Evolutionary conservation across 1,284 basidiomycete genomes (phyloP), one percentile per base, ranked within the genome.

Genomic region (Puccinia novopanici): DNA sequence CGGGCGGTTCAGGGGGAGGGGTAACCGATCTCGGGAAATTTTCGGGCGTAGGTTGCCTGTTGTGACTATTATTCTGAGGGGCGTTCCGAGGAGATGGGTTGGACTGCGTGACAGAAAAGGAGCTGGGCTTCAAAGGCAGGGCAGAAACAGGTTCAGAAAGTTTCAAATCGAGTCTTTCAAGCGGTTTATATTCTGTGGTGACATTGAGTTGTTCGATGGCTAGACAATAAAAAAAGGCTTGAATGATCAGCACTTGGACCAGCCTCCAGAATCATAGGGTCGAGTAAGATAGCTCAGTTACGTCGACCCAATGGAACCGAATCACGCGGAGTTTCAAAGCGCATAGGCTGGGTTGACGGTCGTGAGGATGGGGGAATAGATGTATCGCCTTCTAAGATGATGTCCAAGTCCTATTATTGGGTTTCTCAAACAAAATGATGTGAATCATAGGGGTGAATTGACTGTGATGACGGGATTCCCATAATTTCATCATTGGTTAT

Each of bases 371-470:
- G 68, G 15, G 59, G 24, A 30, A 71, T 54, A 0, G 67, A 70
- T 13, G 65, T 70, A 57, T 79, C 76, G 40, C 76, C 76, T 63
- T 79, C 76, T 48, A 79, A 50, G 27, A 79, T 79, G 68, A 79
- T 79, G 42, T 79, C 65, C 42, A 79, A 70, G 70, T 79, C 76
- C 76, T 79, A 48, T 12, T 6, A 57, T 34, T 57, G 9, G 48
- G 30, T 45, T 72, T n/a, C 17, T 17, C 70, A 15, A 55, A 72
- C 9, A 54, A 72, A 50, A 55, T 27, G 10, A 27, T 12, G 13
- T 72, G 45, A 55, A n/a, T 50, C 24, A 12, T 19, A 34, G 48
- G 17, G 17, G 52, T 24, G 17, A 54, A 19, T 48, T 65, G 40
- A n/a, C n/a, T 34, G 27, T 13, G 61, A 34, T 63, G 45, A 54